A percentile compares a stretch with the other conserved stretches of the same genome.
Conservation (phyloP, 306 rosid species). For the Quercus suber region DNA sequence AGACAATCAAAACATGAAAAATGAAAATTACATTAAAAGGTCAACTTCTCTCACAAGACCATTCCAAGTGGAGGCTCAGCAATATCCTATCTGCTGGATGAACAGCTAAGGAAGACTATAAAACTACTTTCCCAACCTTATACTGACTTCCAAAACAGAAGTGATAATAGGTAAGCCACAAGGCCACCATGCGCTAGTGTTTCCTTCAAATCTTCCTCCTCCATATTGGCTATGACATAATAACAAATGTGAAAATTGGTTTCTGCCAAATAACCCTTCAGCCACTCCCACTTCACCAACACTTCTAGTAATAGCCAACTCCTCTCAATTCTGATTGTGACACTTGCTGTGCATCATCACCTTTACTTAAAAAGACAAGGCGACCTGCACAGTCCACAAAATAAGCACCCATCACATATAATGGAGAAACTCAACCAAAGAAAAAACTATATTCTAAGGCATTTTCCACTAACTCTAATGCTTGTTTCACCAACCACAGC, state of each 20-base stretch:
- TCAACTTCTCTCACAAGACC: background rate
- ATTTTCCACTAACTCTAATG: background rate
- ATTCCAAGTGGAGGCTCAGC: background rate
- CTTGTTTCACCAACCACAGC: too few species aligned
- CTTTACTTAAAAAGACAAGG: slow-evolving; percentile 60
- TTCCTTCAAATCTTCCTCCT: background rate
- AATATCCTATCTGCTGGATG: background rate
- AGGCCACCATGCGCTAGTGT: background rate
- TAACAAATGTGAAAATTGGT: background rate
- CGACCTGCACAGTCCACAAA: slow-evolving; percentile 59
- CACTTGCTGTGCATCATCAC: slow-evolving; percentile 36
- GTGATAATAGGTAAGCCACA: background rate
- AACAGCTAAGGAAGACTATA: background rate
- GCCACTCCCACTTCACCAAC: background rate
- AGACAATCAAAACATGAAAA: background rate
- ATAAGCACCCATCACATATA: slow-evolving; percentile 1
- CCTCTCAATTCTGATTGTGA: slow-evolving; percentile 35
- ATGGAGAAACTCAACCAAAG: background rate
- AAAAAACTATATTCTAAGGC: background rate
- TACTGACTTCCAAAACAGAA: background rate
- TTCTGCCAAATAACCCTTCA: background rate
- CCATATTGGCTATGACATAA: background rate
- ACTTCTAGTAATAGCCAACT: slow-evolving; percentile 60
- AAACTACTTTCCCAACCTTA: background rate
- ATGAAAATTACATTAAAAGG: background rate